Base-by-base conservation (phyloP, 257 asterid species). In the Capsicum baccatum region DNA sequence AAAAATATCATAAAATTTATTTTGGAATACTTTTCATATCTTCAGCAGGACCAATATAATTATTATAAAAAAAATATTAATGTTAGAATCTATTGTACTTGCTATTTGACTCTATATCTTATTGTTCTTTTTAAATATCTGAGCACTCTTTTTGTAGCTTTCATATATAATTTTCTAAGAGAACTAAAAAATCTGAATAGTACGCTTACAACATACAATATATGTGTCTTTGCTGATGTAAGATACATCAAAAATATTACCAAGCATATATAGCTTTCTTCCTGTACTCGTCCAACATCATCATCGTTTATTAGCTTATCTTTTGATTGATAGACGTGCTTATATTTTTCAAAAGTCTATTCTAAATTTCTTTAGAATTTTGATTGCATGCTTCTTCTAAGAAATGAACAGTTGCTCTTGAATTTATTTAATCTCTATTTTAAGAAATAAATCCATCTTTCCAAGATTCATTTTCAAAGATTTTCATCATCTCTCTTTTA, bases 271-370 rank as follows among this genome's bases (percentile, higher is more conserved):
- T 39, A 79, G 6, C 0, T 11, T 0, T 15, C 4, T 57, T 39
- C 44, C 5, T 85, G 63, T 17, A 57, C 63, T 9, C 3, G 6
- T 13, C 14, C 56, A 37, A 19, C 55, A n/a, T 39, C 47, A 79
- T 80, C 84, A 1, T 59, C 66, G 33, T 59, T 59, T 13, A n/a
- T 17, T 17, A 59, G 33, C 66, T 59, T 59, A 26, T 59, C 71
- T 85, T 85, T 56, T 19, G 64, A 85, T 11, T 64, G 64, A 68
- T 85, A n/a, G 84, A 76, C 2, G 54, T 85, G 15, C 44, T 39
- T 39, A 39, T 39, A 39, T 4, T 39, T 39, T 39, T 39, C 44
- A 39, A 39, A 3, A 3, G 10, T 17, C 13, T 6, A 59, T 59
- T 59, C 66, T 17, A 59, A 59, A n/a, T 59, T 59, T 59, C 5